A percentile compares a stretch with the other conserved stretches of the same genome.
These are phyloP conservation scores for Eimeria sp. DNA, from an alignment of 169 alveolate genomes.

Conservation along the genomic window DNA sequence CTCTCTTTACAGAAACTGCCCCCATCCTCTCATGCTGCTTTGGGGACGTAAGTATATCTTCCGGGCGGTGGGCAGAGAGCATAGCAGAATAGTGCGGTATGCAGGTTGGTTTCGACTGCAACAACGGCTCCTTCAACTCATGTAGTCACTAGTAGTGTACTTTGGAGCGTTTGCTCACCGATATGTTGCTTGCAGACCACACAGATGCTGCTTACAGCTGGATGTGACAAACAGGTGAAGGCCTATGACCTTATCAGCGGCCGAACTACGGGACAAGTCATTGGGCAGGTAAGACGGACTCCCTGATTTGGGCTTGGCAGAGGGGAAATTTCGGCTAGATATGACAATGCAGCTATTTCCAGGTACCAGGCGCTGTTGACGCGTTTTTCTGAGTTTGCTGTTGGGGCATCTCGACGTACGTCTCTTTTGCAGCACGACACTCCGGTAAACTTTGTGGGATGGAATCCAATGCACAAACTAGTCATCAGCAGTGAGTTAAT, in stretches of 20 bases:
- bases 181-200: constrained; percentile 28
- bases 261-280: constrained; percentile 64
- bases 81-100: background rate
- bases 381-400: background rate
- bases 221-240: constrained; percentile 82
- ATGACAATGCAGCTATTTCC: background rate
- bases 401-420: background rate
- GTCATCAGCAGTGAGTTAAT: constrained; percentile 49
- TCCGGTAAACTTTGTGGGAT: constrained; percentile 79
- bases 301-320: background rate
- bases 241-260: constrained; percentile 76
- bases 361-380: background rate
- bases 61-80: no score
- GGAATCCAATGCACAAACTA: constrained; percentile 77
- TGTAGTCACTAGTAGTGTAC: background rate
- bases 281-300: constrained; percentile 78
- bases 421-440: constrained; percentile 78
- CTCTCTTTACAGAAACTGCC: constrained; percentile 75
- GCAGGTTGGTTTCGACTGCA: background rate
- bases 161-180: background rate
- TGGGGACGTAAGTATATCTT: constrained; percentile 63
- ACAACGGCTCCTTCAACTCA: background rate
- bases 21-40: constrained; percentile 77
- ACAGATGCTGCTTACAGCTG: constrained; percentile 70
- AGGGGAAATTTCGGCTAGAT: background rate